Evolutionary conservation across 2,329 filamentous ascomycete genomes (phyloP), one percentile per base, ranked within the genome.

Genomic region (Teratosphaeria nubilosa): DNA sequence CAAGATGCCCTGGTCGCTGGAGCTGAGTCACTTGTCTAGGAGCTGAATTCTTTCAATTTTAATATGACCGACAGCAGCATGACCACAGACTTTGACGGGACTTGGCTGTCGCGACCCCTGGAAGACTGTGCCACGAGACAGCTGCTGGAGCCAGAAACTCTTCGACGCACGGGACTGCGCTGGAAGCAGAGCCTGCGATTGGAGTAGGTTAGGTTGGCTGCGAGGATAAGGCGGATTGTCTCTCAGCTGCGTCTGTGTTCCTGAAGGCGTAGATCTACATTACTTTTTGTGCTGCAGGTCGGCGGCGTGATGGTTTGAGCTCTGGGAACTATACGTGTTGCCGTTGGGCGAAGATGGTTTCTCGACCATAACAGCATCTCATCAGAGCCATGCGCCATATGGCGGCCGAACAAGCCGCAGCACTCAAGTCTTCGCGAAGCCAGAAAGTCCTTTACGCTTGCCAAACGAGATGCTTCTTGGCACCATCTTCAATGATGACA

Each of bases 401-500:
- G 5, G 27, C 7, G 7, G 5, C 34, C 16, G 41, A 5, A 22
- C 6, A 48, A 48, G 41, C 41, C 41, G 20, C 41, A 48, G 9
- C 20, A 22, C 24, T 59, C 56, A 63, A 41, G 56, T 60, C 41
- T 59, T 61, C 16, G 62, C 60, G 27, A 64, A 51, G 14, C 62
- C 62, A 48, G 54, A 31, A 4, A 54, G 48, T 14, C 59, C 62
- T 34, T 59, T 60, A 13, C 61, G 60, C 55, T 52, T 52, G 2
- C 63, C 63, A 54, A 64, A 64, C 1, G 61, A 59, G 34, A 66
- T 60, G 45, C 58, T 64, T 27, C 65, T 54, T n/a, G 65, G 65
- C 24, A 66, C 63, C 64, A 66, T 65, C 14, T 63, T 64, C 53
- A 66, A 50, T 2, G 64, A 56, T 11, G 62, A 63, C 59, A 66